Base-by-base conservation (phyloP, 75 land plant species). In the Cunninghamia lanceolata region DNA sequence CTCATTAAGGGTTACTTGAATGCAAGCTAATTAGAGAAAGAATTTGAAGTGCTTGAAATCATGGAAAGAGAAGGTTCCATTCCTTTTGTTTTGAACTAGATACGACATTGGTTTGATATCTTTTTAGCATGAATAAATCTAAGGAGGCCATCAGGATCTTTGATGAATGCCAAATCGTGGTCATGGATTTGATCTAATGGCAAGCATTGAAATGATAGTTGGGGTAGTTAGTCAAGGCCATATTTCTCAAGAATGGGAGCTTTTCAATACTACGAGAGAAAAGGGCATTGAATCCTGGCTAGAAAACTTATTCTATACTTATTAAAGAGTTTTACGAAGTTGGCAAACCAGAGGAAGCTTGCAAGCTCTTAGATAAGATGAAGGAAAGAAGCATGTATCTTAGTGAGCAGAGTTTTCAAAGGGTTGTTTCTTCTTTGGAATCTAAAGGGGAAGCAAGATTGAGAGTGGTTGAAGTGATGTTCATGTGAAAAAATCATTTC, bases 121-220 rank as follows among this genome's bases (percentile, higher is more conserved):
- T 92, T 42, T 93, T 93, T 88, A 90, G 82, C 77, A 86, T 84
- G 15, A 74, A 89, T 85, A 71, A 87, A 71, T 89, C 90, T 63
- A 42, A 87, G 4, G 89, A 96, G 52, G 95, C 93, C 36, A 82
- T 87, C 25, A 85, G 86, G 17, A 81, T 96, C 25, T 94, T 86
- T 79, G 87, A 94, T 17, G 93, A 81, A 93, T 96, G 93, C 77
- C 88, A 46, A 75, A 85, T 14, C 90, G 82, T 74, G 91, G 90
- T 19, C 56, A 88, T 36, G 66, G 88, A 74, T 88, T 86, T 8
- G 94, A 93, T 86, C 45, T 85, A 7, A 85, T 91, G 82, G 85
- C 86, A 14, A 85, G 87, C 45, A 91, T 85, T 4, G 89, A 91
- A 17, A 70, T 91, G 87, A 85, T 89, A 88, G 92, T 85, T 25